These are phyloP conservation scores for Patellaria atrata DNA, from an alignment of 495 filamentous ascomycete genomes.

Conservation along the genomic window DNA sequence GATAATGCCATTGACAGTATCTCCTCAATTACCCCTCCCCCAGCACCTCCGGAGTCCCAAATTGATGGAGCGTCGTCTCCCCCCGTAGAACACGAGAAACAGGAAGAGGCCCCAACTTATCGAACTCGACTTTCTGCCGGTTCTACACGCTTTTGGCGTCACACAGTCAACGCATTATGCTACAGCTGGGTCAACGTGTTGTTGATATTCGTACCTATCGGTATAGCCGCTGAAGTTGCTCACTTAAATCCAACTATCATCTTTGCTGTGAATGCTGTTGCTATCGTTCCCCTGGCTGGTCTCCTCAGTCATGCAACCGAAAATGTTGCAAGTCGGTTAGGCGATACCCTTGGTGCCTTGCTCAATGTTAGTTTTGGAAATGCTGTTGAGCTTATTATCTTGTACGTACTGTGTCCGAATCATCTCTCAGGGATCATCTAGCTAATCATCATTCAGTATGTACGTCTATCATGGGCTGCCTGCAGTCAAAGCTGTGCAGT, in stretches of 20 bases:
- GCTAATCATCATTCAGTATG: conserved; percentile 1
- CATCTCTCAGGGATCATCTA: background rate
- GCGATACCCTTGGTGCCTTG: conserved; percentile 20
- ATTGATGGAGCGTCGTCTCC: conserved; percentile 13
- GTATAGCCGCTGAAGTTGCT: conserved; percentile 16
- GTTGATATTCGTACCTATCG: conserved; percentile 22
- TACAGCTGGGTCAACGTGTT: conserved; percentile 22
- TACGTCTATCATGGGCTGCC: conserved; percentile 1
- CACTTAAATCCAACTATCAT: conserved; percentile 11
- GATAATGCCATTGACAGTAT: conserved; percentile 16
- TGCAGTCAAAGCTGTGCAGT: background rate
- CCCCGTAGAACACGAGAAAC: conserved; percentile 15
- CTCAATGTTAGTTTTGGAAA: conserved; percentile 24
- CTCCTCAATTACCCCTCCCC: conserved; percentile 9
- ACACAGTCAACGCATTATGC: conserved; percentile 14
- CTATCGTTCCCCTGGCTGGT: conserved; percentile 22
- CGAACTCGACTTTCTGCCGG: conserved; percentile 16
- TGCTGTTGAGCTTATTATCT: conserved; percentile 22
- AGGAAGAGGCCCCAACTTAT: background rate
- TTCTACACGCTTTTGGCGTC: conserved; percentile 11
- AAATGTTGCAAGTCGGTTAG: conserved; percentile 15
- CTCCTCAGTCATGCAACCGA: conserved; percentile 21
- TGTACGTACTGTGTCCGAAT: conserved; percentile 3
- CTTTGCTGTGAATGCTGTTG: conserved; percentile 22
- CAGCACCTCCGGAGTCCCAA: conserved; percentile 11